Base-by-base conservation (phyloP, 768 basidiomycete species). In the Panellus pusillus region DNA sequence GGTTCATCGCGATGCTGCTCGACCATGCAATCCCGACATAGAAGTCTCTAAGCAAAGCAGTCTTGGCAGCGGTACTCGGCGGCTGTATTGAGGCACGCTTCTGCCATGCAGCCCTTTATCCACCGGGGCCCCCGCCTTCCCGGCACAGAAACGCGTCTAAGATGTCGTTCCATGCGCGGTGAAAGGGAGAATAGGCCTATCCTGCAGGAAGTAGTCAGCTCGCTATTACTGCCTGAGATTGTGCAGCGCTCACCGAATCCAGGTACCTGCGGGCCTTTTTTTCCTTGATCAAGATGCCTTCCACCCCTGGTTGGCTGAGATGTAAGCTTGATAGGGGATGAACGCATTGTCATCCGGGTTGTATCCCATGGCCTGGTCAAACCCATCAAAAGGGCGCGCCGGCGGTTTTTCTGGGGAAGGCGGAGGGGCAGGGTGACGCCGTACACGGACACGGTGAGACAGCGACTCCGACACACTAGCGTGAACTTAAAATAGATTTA, bases 1-100 rank as follows among this genome's bases (percentile, higher is more conserved):
- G 57, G 61, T 18, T 61, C 38, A 15, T 50, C 27, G 0, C 18
- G 20, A 52, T 65, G 64, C 7, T 24, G 24, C 4, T 60, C 37
- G n/a, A 61, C 24, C 9, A 56, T 24, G 42, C 64, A 67, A 4
- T 24, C 18, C 9, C 29, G 20, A 28, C 64, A 65, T 12, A 57
- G 29, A 5, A 57, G 38, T 8, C 50, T 18, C 6, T 19, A 14
- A 15, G 50, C 56, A 43, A 45, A 40, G 44, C 65, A 66, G 20
- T 61, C 59, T 28, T 28, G 14, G 29, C 61, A 59, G 8, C 61
- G 52, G 42, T 49, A 53, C 6, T 20, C 20, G 4, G 55, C 42
- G 7, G 14, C 27, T 6, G 29, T 3, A 3, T 53, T 19, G 3
- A 42, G 11, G 11, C 39, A 46, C 2, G n/a, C 41, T 9, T 12